These are phyloP conservation scores for Dactylonectria estremocensis DNA, from an alignment of 2,329 filamentous ascomycete species.

Conservation along the genomic window DNA sequence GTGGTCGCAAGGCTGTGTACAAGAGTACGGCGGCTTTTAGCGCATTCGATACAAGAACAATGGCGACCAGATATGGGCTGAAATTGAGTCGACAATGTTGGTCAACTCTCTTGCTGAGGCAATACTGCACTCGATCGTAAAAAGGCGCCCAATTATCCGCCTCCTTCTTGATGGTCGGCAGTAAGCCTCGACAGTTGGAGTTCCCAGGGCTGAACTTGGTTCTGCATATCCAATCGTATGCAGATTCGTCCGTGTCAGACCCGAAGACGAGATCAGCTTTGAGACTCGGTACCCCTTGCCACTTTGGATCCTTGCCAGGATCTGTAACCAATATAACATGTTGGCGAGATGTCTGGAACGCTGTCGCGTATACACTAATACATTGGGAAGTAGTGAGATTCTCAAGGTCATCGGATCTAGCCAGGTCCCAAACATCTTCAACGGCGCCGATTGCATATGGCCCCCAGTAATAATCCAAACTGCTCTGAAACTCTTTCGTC, in stretches of 20 bases:
- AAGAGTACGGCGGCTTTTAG: conserved; percentile 20
- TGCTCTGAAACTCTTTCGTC: background rate
- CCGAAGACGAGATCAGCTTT: background rate
- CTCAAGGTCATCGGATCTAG: background rate
- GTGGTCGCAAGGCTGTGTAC: conserved; percentile 12
- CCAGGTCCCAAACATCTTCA: background rate
- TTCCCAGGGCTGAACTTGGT: background rate
- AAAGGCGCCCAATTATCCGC: conserved; percentile 19
- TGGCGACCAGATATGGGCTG: background rate
- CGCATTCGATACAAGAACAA: conserved; percentile 18
- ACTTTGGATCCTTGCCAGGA: background rate
- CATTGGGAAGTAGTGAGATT: conserved; percentile 22
- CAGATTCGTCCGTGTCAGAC: background rate
- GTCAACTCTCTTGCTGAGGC: conserved; percentile 16
- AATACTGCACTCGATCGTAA: conserved; percentile 2
- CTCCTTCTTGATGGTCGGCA: conserved; percentile 5
- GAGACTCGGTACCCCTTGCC: background rate
- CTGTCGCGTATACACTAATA: conserved; percentile 21
- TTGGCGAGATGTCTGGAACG: conserved; percentile 22
- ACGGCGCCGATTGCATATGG: background rate
- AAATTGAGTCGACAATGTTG: conserved; percentile 24
- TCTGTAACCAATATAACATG: conserved; percentile 20
- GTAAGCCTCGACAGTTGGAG: background rate
- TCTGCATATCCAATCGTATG: conserved; percentile 19
- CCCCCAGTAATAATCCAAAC: background rate